phyloP scores from a whole-genome alignment of 1,284 basidiomycete species.

The Stygiomarasmius scandens region DNA sequence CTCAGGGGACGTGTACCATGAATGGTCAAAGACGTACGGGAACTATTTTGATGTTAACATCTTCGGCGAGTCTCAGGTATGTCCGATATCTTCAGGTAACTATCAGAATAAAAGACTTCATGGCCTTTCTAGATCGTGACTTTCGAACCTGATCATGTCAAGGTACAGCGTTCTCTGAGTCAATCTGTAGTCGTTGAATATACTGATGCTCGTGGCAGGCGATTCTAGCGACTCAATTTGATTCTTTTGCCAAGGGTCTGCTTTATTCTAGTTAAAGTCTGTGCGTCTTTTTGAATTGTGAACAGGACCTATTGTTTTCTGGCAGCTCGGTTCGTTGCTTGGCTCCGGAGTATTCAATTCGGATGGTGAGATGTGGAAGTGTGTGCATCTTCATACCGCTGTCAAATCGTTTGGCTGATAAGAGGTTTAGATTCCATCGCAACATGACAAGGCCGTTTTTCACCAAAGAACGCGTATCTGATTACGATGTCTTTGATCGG shows the following conservation, averaged over 20 bases:
- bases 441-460: slow-evolving; percentile 42
- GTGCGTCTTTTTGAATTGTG: no score
- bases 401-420: neutral
- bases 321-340: slow-evolving; percentile 38
- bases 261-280: no score
- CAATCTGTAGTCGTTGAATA: neutral
- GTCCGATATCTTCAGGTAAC: neutral
- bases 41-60: slow-evolving; percentile 9
- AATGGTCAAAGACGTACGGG: slow-evolving; percentile 17
- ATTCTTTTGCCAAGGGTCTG: slow-evolving; percentile 49
- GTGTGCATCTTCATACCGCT: slow-evolving; percentile 9
- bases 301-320: slow-evolving; percentile 12
- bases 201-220: slow-evolving; percentile 20
- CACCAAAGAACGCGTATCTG: slow-evolving; percentile 35
- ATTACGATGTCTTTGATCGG: slow-evolving; percentile 38
- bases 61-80: slow-evolving; percentile 14
- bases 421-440: slow-evolving; percentile 31
- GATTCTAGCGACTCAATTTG: slow-evolving; percentile 40
- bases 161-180: slow-evolving; percentile 9
- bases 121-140: slow-evolving; percentile 13
- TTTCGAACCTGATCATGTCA: slow-evolving; percentile 18
- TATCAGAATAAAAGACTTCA: neutral
- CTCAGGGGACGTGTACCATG: slow-evolving; percentile 14
- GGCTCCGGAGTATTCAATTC: slow-evolving; percentile 46
- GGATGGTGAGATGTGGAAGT: slow-evolving; percentile 45